phyloP scores from a whole-genome alignment of 1,284 basidiomycete genomes.

The Rhodotorula glutinis region DNA sequence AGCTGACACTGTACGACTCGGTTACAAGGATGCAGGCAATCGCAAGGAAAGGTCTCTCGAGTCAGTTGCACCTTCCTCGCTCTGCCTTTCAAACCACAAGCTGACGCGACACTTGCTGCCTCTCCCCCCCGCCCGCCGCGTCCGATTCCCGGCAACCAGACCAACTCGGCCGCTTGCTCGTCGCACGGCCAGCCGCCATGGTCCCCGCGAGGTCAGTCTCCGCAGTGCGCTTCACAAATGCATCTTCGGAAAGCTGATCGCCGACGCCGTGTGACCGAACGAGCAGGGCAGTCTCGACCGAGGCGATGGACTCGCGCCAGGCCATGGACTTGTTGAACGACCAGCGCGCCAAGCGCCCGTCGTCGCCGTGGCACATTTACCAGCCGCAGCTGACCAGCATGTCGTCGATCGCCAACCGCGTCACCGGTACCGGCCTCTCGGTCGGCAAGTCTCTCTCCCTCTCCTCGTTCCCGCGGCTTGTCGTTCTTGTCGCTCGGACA shows the following conservation, averaged over 20 bases:
- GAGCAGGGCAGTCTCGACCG: conserved; percentile 55
- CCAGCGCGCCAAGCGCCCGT: conserved; percentile 79
- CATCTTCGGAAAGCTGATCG: not conserved
- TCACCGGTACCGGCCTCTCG: conserved; percentile 74
- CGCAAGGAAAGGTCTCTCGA: conserved; percentile 3
- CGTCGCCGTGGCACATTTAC: conserved; percentile 59
- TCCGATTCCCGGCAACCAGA: conserved; percentile 7
- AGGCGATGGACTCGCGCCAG: conserved; percentile 60
- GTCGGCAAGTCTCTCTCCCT: conserved; percentile 60
- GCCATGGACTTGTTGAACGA: conserved; percentile 69
- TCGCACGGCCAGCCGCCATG: conserved; percentile 10
- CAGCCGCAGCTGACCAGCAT: conserved; percentile 65
- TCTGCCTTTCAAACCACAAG: no score
- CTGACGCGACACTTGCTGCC: no score
- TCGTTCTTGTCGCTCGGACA: no score
- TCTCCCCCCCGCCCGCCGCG: no score
- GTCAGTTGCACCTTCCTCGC: not conserved
- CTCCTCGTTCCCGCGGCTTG: conserved; percentile 54
- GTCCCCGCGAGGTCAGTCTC: conserved; percentile 16
- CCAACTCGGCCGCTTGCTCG: conserved; percentile 6
- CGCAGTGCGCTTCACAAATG: no score
- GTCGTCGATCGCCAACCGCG: conserved; percentile 78
- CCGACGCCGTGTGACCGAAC: no score
- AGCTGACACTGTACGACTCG: not conserved
- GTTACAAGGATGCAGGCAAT: conserved; percentile 3